These are phyloP conservation scores for Malassezia arunalokei DNA, from an alignment of 1,284 basidiomycete genomes.

Conservation along the genomic window DNA sequence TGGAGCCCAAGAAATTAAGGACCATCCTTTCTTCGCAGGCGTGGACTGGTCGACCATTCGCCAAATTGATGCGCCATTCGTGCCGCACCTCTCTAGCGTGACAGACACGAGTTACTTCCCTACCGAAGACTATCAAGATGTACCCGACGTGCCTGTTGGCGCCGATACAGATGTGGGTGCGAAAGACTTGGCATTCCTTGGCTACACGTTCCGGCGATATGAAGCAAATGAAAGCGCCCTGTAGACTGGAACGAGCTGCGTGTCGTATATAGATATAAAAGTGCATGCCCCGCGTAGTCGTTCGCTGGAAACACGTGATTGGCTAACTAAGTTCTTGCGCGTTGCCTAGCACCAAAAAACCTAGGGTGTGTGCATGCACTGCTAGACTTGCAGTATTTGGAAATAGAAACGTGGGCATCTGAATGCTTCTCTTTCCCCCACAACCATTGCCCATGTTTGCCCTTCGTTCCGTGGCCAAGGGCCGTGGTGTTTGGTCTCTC, in stretches of 20 bases:
- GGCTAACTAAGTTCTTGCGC: neutral
- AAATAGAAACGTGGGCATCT: neutral
- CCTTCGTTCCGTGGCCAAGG: neutral
- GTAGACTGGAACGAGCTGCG: slow-evolving; percentile 1
- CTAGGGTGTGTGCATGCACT: neutral
- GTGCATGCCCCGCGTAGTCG: slow-evolving; percentile 1
- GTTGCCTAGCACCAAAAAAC: too few relatives aligned
- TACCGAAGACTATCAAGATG: slow-evolving; percentile 80
- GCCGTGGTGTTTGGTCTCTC: neutral
- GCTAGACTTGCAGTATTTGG: slow-evolving; percentile 5
- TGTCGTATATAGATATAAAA: neutral
- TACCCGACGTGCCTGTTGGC: slow-evolving; percentile 52
- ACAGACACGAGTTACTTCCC: slow-evolving; percentile 97
- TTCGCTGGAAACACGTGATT: slow-evolving; percentile 7
- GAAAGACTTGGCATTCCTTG: slow-evolving; percentile 42
- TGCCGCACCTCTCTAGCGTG: slow-evolving; percentile 68
- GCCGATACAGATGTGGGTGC: slow-evolving; percentile 36
- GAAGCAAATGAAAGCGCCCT: slow-evolving; percentile 36
- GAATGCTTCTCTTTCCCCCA: neutral
- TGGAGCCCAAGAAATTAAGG: slow-evolving; percentile 71
- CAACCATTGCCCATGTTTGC: neutral
- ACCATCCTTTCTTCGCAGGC: slow-evolving; percentile 87
- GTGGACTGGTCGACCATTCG: slow-evolving; percentile 86
- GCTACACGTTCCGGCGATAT: slow-evolving; percentile 41
- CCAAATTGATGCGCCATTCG: slow-evolving; percentile 86